phyloP scores from a whole-genome alignment of 1,284 basidiomycete genomes.

The Dichomitus squalens region DNA sequence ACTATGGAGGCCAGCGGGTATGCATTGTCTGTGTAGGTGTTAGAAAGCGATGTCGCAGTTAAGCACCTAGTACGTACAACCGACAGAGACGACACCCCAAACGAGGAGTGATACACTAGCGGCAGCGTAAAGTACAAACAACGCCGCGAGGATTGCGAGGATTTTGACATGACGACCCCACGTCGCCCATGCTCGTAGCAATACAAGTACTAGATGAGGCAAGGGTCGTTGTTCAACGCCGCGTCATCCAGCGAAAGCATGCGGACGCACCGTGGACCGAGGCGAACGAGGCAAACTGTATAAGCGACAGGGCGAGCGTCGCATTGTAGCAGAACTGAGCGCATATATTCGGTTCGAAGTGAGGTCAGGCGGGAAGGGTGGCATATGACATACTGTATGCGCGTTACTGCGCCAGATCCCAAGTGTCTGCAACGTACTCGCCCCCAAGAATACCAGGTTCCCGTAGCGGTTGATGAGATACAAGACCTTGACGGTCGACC shows the following conservation, averaged over 20 bases:
- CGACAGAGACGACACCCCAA: slow-evolving; percentile 11
- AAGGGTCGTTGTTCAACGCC: too few species aligned
- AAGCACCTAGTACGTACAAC: slow-evolving; percentile 3
- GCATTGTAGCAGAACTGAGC: slow-evolving; percentile 18
- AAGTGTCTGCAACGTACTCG: slow-evolving; percentile 7
- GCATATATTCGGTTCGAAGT: not conserved
- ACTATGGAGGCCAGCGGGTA: slow-evolving; percentile 10
- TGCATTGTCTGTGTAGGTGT: slow-evolving; percentile 1
- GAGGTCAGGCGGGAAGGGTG: not conserved
- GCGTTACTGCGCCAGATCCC: slow-evolving; percentile 15
- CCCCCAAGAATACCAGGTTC: slow-evolving; percentile 12
- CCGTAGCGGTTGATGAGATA: slow-evolving; percentile 23
- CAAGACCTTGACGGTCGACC: slow-evolving; percentile 22
- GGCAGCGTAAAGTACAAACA: slow-evolving; percentile 14
- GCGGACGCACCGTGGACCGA: slow-evolving; percentile 15
- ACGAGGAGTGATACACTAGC: slow-evolving; percentile 12
- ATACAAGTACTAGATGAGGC: slow-evolving; percentile 17
- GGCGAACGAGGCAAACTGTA: slow-evolving; percentile 19
- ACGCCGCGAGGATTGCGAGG: slow-evolving; percentile 6
- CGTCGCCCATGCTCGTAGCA: slow-evolving; percentile 23
- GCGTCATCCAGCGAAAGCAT: not conserved
- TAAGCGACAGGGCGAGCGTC: slow-evolving; percentile 10
- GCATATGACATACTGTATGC: not conserved
- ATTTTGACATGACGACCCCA: slow-evolving; percentile 18
- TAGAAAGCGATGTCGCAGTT: not conserved